Evolutionary conservation across 75 land plant species (phyloP).

Genomic region (Sequoia sempervirens): DNA sequence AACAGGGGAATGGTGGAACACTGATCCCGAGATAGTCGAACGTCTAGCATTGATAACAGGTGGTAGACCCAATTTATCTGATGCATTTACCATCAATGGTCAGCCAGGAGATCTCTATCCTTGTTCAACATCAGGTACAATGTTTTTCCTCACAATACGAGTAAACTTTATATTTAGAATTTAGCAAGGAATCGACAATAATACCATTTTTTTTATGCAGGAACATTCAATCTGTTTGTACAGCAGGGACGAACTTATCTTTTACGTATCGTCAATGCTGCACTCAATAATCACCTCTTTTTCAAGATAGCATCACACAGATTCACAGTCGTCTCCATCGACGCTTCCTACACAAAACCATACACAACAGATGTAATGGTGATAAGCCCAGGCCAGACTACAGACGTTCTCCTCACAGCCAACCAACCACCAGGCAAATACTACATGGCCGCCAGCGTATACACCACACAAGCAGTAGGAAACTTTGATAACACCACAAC

Average conservation of each 20-base stretch:
- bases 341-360: constrained; percentile 21
- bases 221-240: constrained; percentile 12
- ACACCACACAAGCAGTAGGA: background rate
- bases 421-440: constrained; percentile 14
- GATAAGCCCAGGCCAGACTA: constrained; percentile 27
- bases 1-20: constrained; percentile 15
- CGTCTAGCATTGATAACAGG: too few relatives aligned
- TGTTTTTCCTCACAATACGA: background rate
- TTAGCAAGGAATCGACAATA: background rate
- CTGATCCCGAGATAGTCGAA: too few relatives aligned
- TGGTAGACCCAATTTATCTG: too few relatives aligned
- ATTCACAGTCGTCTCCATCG: constrained; percentile 20
- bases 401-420: constrained; percentile 27
- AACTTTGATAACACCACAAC: constrained; percentile 7
- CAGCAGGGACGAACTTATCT: constrained; percentile 19
- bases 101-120: too few relatives aligned
- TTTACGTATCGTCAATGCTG: constrained; percentile 29
- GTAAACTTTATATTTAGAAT: background rate
- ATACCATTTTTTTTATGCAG: background rate
- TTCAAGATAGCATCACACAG: constrained; percentile 30
- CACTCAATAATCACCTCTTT: constrained; percentile 16
- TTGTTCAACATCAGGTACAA: too few relatives aligned
- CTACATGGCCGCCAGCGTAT: constrained; percentile 18
- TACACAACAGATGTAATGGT: constrained; percentile 10
- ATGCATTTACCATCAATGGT: too few relatives aligned